Conservation (phyloP, 2,329 filamentous ascomycete genomes). For the Alternaria sp. region DNA sequence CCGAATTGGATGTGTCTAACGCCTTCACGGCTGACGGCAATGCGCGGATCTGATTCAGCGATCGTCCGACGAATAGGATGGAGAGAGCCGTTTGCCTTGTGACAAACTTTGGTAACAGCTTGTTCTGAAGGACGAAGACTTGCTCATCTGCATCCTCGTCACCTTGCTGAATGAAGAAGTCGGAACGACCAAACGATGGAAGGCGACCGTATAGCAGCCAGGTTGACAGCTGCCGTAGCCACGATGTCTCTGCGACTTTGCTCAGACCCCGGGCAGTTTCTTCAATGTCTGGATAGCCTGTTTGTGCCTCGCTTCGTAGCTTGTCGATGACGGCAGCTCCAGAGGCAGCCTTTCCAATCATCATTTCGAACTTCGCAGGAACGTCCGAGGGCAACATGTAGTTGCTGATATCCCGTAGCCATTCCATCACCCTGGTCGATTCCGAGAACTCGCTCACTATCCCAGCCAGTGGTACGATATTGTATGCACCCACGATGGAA, state of each 20-base stretch:
- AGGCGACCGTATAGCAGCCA: slow-evolving; percentile 91
- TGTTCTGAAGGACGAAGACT: slow-evolving; percentile 40
- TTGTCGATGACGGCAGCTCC: slow-evolving; percentile 79
- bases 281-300: slow-evolving; percentile 87
- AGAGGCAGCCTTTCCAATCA: slow-evolving; percentile 55
- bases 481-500: slow-evolving; percentile 84
- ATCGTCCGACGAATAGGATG: slow-evolving; percentile 89
- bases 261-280: slow-evolving; percentile 75
- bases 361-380: slow-evolving; percentile 17
- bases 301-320: slow-evolving; percentile 77
- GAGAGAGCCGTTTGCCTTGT: slow-evolving; percentile 75
- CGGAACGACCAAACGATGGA: slow-evolving; percentile 76
- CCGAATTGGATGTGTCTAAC: slow-evolving; percentile 31
- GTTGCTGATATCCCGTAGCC: slow-evolving; percentile 76
- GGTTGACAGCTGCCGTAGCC: slow-evolving; percentile 87
- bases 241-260: slow-evolving; percentile 82
- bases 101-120: slow-evolving; percentile 80
- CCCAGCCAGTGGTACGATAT: slow-evolving; percentile 88
- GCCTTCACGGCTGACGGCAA: slow-evolving; percentile 39
- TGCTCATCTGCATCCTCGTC: slow-evolving; percentile 43
- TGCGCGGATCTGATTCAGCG: slow-evolving; percentile 78
- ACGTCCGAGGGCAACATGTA: slow-evolving; percentile 65
- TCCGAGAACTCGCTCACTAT: slow-evolving; percentile 84
- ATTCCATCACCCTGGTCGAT: slow-evolving; percentile 84
- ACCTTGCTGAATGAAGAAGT: slow-evolving; percentile 76